phyloP scores from a whole-genome alignment of 2,329 filamentous ascomycete species.

The Thielaviopsis musarum region DNA sequence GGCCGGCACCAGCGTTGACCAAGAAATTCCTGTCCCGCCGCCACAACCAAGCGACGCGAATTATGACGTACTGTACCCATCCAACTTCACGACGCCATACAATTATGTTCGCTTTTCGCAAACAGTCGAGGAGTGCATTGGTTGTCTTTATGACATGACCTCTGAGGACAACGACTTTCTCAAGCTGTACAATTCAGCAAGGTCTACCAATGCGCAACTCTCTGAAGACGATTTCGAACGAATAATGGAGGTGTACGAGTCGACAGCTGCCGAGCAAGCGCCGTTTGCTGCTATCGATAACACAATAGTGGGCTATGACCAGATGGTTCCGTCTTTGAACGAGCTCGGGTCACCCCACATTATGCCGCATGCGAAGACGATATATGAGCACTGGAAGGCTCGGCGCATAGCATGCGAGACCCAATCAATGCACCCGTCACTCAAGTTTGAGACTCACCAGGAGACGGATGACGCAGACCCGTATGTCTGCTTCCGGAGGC shows the following conservation, averaged over 20 bases:
- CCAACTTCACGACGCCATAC: constrained; percentile 62
- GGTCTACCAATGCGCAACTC: constrained; percentile 44
- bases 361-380: constrained; percentile 48
- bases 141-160: constrained; percentile 85
- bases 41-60: constrained; percentile 49
- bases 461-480: constrained; percentile 93
- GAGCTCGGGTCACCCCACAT: constrained; percentile 32
- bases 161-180: constrained; percentile 78
- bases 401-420: constrained; percentile 51
- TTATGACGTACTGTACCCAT: constrained; percentile 80
- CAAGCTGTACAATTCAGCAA: constrained; percentile 66
- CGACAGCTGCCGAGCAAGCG: constrained; percentile 65
- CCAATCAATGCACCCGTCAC: constrained; percentile 53
- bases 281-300: constrained; percentile 85
- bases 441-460: constrained; percentile 89
- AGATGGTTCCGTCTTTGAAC: constrained; percentile 53
- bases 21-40: constrained; percentile 49
- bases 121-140: constrained; percentile 89
- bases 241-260: constrained; percentile 89
- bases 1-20: constrained; percentile 36
- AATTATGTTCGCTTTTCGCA: constrained; percentile 97
- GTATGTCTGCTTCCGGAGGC: constrained; percentile 92
- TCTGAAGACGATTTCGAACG: constrained; percentile 86
- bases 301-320: constrained; percentile 60
- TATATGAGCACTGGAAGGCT: constrained; percentile 82